Percentiles rank a stretch among this genome's conserved stretches.
These are phyloP conservation scores for Mycena rosella DNA, from an alignment of 768 basidiomycete species.

Conservation along the genomic window DNA sequence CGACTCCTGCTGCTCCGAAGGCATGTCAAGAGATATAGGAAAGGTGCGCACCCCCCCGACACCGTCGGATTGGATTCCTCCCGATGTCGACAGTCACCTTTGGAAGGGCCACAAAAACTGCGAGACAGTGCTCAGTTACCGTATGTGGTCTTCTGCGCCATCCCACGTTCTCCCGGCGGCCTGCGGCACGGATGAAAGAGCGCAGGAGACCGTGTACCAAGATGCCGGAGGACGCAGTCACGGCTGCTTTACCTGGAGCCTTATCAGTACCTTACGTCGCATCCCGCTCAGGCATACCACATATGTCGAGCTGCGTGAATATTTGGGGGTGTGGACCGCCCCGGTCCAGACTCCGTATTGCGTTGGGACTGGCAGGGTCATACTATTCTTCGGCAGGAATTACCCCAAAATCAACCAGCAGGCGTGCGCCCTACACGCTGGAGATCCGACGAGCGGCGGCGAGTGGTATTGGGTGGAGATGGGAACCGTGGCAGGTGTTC, in stretches of 20 bases:
- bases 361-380: too few species aligned
- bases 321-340: too few species aligned
- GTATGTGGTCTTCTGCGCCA: not conserved
- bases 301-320: too few species aligned
- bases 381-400: too few species aligned
- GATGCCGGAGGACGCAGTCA: too few species aligned
- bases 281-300: too few species aligned
- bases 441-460: too few species aligned
- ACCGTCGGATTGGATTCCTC: not conserved
- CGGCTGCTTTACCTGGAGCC: slow-evolving; percentile 6
- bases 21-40: not conserved
- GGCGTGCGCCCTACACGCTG: too few species aligned
- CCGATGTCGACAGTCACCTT: not conserved
- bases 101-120: not conserved
- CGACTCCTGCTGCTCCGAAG: slow-evolving; percentile 12
- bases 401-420: too few species aligned
- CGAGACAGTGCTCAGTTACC: not conserved
- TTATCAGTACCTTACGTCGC: too few species aligned
- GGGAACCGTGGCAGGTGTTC: slow-evolving; percentile 7
- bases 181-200: not conserved
- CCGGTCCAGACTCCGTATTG: too few species aligned
- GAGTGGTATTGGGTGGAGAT: not conserved
- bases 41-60: not conserved
- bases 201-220: too few species aligned
- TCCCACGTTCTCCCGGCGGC: slow-evolving; percentile 15